These are phyloP conservation scores for Komagataea norvegica DNA, from an alignment of 1,139 yeast genomes.

Conservation along the genomic window DNA sequence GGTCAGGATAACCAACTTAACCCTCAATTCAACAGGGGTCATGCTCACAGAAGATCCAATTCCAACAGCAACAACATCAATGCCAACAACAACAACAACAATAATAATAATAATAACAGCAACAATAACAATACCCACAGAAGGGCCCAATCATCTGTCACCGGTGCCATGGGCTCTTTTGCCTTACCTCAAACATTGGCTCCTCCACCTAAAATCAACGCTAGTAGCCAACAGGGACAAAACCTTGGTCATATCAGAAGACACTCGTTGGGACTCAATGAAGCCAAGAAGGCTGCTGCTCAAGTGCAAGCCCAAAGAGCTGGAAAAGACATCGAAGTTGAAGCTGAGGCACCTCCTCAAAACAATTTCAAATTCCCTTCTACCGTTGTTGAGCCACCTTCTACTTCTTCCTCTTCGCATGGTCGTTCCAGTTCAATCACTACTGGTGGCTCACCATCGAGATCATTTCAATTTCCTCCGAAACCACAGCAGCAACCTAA, in stretches of 20 bases:
- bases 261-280: constrained; percentile 87
- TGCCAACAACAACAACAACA: constrained; percentile 23
- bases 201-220: constrained; percentile 16
- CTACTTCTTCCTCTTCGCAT: constrained; percentile 20
- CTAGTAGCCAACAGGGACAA: constrained; percentile 12
- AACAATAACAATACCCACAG: constrained; percentile 27
- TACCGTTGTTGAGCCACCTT: constrained; percentile 33
- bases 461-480: constrained; percentile 41
- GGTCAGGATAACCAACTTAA: constrained; percentile 1
- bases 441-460: constrained; percentile 31
- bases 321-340: constrained; percentile 28
- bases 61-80: constrained; percentile 23
- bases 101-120: constrained; percentile 27
- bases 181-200: constrained; percentile 20
- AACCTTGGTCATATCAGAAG: constrained; percentile 74
- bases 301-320: constrained; percentile 68
- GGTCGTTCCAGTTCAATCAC: constrained; percentile 27
- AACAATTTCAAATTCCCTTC: constrained; percentile 50
- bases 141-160: constrained; percentile 27
- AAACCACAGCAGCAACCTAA: constrained; percentile 21
- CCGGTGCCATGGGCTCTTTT: constrained; percentile 30
- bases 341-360: constrained; percentile 9
- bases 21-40: constrained; percentile 10
- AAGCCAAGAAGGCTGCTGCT: constrained; percentile 97
- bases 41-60: constrained; percentile 16